Evolutionary conservation across 257 asterid species (phyloP), one percentile per base, ranked within the genome.

Genomic region (Forsythia suspensa): DNA sequence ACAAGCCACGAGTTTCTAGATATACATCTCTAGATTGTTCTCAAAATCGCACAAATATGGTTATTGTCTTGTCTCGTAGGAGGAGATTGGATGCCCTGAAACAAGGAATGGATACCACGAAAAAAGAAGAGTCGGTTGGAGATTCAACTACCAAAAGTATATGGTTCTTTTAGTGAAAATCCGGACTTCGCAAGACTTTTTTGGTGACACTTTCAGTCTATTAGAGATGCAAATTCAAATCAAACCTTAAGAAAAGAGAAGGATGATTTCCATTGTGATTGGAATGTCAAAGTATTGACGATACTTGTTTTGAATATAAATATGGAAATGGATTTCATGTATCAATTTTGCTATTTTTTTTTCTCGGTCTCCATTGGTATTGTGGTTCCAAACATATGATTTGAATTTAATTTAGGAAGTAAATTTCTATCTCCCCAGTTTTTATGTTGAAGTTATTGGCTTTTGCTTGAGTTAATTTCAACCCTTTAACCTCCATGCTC

Each of bases 161-260:
- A 81, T 92, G 97, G 96, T 86, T 91, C 87, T 90, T 89, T 78
- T 91, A 93, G 93, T 91, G 85, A 87, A 83, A 46, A 48, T 15
- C 36, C 5, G 3, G 36, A n/a, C 11, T 8, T 20, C 67, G 20
- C 24, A 52, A 16, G 8, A 52, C 21, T 52, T 55, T 0, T 55
- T 24, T 55, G 0, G 21, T 18, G 63, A 55, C 63, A 18, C 9
- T 18, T 0, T 55, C 3, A 18, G 63, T 21, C 24, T 18, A 18
- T 55, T 55, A 24, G 24, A 55, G 63, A 55, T 55, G 63, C 21
- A 55, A 52, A 55, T 18, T 18, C 8, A 55, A 18, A 55, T 55
- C 24, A 16, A 18, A 55, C 16, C 5, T 18, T 18, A 18, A 18
- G 63, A 55, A 55, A 55, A 55, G 5, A 3, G 4, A 4, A 12